Percentiles rank a stretch among this genome's conserved stretches.
phyloP scores from a whole-genome alignment of 2,329 filamentous ascomycete genomes.

The Atkinsonella hypoxylon region DNA sequence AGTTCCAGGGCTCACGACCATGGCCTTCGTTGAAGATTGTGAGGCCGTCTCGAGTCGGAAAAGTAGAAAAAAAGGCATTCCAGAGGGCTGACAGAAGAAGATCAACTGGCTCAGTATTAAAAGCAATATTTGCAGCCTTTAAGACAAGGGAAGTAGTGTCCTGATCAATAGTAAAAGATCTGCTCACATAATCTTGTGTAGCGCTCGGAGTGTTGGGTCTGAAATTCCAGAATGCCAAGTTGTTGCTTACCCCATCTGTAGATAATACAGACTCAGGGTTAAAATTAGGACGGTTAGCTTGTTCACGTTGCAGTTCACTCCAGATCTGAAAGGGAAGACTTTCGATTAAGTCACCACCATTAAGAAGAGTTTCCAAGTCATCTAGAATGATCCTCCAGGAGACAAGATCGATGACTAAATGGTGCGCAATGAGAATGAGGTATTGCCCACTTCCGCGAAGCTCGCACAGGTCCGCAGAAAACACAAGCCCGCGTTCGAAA shows the following conservation, averaged over 20 bases:
- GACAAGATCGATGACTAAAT: constrained; percentile 31
- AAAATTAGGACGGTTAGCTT: constrained; percentile 9
- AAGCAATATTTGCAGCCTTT: constrained; percentile 9
- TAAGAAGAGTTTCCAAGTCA: constrained; percentile 28
- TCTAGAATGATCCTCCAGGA: constrained; percentile 32
- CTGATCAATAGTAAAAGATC: constrained; percentile 1
- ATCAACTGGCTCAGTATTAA: constrained; percentile 17
- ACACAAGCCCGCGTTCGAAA: background rate
- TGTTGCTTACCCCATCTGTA: background rate
- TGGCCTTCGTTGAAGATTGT: constrained; percentile 14
- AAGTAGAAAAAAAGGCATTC: constrained; percentile 18
- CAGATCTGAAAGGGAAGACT: constrained; percentile 15
- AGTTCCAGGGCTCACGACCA: constrained; percentile 20
- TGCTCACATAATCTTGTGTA: constrained; percentile 3
- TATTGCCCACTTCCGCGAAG: constrained; percentile 10
- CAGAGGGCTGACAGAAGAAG: constrained; percentile 18
- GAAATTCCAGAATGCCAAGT: constrained; percentile 3
- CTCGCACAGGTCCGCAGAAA: constrained; percentile 5
- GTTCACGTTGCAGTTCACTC: constrained; percentile 21
- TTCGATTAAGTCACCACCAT: constrained; percentile 5
- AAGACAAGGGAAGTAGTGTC: constrained; percentile 5
- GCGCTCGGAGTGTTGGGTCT: background rate
- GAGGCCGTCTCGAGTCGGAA: constrained; percentile 16
- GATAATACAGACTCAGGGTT: background rate
- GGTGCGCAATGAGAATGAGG: constrained; percentile 22